These are phyloP conservation scores for Mycosarcoma mackinlayi DNA, from an alignment of 1,284 basidiomycete species.

Conservation along the genomic window DNA sequence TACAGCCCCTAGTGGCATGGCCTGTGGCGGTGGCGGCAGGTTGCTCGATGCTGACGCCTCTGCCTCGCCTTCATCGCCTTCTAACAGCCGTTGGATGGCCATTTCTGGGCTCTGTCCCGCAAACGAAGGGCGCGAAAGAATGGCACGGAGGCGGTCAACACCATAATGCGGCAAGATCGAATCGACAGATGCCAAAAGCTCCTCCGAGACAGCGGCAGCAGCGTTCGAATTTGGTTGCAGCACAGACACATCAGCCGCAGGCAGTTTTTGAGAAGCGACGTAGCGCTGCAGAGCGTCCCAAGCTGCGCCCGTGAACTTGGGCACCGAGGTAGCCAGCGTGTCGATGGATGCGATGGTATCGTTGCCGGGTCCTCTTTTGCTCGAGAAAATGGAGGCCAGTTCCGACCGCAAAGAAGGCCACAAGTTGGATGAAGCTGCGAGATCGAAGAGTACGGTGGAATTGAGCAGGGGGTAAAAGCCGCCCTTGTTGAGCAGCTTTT, in stretches of 20 bases:
- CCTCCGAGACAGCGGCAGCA: conserved; percentile 12
- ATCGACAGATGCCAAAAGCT: conserved; percentile 33
- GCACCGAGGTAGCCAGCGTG: conserved; percentile 14
- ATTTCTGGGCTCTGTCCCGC: conserved; percentile 33
- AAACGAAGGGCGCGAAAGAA: conserved; percentile 36
- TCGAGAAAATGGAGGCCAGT: conserved; percentile 6
- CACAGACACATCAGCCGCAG: not conserved
- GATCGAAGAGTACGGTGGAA: conserved; percentile 33
- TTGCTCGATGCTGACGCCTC: not conserved
- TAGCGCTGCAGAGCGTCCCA: conserved; percentile 36
- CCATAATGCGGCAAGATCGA: conserved; percentile 49
- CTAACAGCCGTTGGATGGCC: conserved; percentile 45
- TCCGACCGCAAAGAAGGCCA: conserved; percentile 30
- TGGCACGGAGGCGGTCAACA: conserved; percentile 19
- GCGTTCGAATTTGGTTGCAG: not conserved
- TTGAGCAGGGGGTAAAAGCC: conserved; percentile 23
- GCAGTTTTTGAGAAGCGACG: conserved; percentile 4
- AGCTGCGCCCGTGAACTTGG: conserved; percentile 40
- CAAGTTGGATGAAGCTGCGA: conserved; percentile 29
- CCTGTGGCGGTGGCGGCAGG: not conserved
- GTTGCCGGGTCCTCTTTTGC: conserved; percentile 9
- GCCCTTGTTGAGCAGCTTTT: conserved; percentile 21
- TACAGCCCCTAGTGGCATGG: not conserved
- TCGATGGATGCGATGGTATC: conserved; percentile 31
- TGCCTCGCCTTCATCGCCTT: conserved; percentile 37